Base-by-base conservation (phyloP, 306 rosid species). In the Albizia julibrissin region DNA sequence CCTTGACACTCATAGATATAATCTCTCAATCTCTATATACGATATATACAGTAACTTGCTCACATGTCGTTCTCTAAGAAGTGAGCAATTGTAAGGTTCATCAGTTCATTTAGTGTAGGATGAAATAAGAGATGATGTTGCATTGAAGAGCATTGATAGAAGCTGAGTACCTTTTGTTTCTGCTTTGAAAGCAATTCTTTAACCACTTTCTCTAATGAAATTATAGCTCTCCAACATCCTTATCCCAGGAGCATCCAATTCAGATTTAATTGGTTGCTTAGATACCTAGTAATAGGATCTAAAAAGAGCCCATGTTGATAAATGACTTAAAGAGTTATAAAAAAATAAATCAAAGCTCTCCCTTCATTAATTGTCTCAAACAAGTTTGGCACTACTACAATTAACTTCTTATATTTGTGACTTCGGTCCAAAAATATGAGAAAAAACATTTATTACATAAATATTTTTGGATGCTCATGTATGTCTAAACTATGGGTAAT, bases 101-200 rank as follows among this genome's bases (percentile, higher is more conserved):
- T 33, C 13, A 67, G 33, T 59, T 24, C 31, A 24, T 24, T 12
- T 12, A 8, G 29, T 18, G 27, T 67, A 34, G 75, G 77, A 84
- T 54, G 50, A 84, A 59, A 74, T 24, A 54, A 79, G 72, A 42
- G 44, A 83, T 79, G 39, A 67, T 75, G 85, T 27, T 27, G 39
- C 16, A 64, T 12, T 61, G 18, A 24, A 26, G 31, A 26, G 16
- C 34, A 11, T 64, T 12, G 69, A 64, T 13, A 64, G 69, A 13
- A 64, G 21, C 69, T 14, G 69, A 64, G n/a, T 64, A 64, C 69
- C 69, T 64, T 64, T 64, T 13, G 40, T 7, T 64, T 64, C 40
- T 27, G n/a, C 69, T 4, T 64, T 27, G 69, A 64, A 13, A 64
- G 69, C 69, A 64, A 64, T 64, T 64, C 69, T 64, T 14, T 31